These are phyloP conservation scores for Pyronema omphalodes DNA, from an alignment of 495 filamentous ascomycete genomes.

Conservation along the genomic window DNA sequence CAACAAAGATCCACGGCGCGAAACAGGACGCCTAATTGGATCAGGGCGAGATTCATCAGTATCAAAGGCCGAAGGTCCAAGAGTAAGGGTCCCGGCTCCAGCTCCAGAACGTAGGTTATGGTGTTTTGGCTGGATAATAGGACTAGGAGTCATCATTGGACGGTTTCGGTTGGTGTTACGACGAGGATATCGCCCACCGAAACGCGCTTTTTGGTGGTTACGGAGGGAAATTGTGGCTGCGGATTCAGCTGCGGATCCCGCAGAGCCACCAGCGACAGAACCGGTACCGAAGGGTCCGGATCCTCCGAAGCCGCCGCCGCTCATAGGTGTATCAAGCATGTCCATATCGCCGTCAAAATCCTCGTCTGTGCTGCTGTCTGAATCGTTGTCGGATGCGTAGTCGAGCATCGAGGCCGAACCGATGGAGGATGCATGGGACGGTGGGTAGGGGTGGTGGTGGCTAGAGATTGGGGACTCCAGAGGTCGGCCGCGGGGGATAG, in stretches of 20 bases:
- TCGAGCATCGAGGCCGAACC: constrained; percentile 27
- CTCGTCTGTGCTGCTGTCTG: constrained; percentile 19
- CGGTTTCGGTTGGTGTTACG: background rate
- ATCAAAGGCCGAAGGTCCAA: constrained; percentile 57
- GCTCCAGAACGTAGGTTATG: background rate
- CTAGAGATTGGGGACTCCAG: constrained; percentile 22
- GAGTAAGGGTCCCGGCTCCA: constrained; percentile 41
- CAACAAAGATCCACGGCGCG: constrained; percentile 73
- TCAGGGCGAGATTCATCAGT: constrained; percentile 34
- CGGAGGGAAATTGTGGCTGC: constrained; percentile 21
- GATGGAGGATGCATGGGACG: constrained; percentile 25
- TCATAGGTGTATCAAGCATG: constrained; percentile 7
- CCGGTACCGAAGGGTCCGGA: no score
- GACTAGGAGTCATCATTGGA: background rate
- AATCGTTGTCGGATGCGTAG: constrained; percentile 21
- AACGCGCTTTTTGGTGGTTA: constrained; percentile 22
- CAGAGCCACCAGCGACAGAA: no score
- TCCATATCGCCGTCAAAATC: constrained; percentile 18
- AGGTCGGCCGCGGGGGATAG: constrained; percentile 25
- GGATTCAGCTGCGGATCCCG: constrained; percentile 13
- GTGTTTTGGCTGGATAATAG: background rate
- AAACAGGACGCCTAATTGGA: constrained; percentile 50
- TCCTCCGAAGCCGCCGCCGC: no score
- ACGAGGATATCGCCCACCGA: background rate
- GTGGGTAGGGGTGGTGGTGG: constrained; percentile 26